These are phyloP conservation scores for Aspergillus phoenicis DNA, from an alignment of 2,329 filamentous ascomycete genomes.

Conservation along the genomic window DNA sequence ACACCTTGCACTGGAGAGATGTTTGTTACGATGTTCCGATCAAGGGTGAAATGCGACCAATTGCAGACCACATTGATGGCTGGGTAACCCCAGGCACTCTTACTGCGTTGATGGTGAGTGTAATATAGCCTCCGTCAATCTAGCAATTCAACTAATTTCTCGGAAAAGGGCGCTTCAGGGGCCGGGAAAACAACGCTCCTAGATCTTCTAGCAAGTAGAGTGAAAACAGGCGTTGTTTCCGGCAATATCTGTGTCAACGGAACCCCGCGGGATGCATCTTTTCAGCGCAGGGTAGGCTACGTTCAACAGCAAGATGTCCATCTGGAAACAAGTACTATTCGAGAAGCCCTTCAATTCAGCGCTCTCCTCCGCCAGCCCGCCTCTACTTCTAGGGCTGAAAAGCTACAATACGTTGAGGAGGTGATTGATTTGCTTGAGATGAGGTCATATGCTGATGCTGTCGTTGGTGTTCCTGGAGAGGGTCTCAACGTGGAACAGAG, in stretches of 20 bases:
- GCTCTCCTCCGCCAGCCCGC: conserved; percentile 80
- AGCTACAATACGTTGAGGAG: conserved; percentile 81
- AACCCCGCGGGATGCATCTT: conserved; percentile 62
- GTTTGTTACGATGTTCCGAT: conserved; percentile 78
- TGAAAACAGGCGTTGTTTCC: conserved; percentile 81
- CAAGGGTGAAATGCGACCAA: conserved; percentile 69
- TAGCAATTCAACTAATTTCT: not conserved
- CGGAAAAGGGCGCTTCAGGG: conserved; percentile 46
- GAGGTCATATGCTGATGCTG: conserved; percentile 82
- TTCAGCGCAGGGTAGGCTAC: conserved; percentile 41
- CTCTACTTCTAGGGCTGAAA: conserved; percentile 69
- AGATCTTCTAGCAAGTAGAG: conserved; percentile 79
- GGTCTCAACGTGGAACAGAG: conserved; percentile 65
- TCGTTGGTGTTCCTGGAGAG: conserved; percentile 85
- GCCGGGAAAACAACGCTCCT: conserved; percentile 90
- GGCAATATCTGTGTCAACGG: conserved; percentile 81
- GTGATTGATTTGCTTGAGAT: conserved; percentile 87
- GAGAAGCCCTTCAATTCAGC: conserved; percentile 83
- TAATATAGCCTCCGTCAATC: not conserved
- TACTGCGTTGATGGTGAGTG: conserved; percentile 54
- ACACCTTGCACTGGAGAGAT: conserved; percentile 81
- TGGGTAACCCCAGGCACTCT: conserved; percentile 57
- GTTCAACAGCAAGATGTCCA: conserved; percentile 92
- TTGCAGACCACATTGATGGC: conserved; percentile 53
- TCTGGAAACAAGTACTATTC: conserved; percentile 78